Conservation (phyloP, 768 basidiomycete genomes). For the Phylloporus rhodoxanthus region DNA sequence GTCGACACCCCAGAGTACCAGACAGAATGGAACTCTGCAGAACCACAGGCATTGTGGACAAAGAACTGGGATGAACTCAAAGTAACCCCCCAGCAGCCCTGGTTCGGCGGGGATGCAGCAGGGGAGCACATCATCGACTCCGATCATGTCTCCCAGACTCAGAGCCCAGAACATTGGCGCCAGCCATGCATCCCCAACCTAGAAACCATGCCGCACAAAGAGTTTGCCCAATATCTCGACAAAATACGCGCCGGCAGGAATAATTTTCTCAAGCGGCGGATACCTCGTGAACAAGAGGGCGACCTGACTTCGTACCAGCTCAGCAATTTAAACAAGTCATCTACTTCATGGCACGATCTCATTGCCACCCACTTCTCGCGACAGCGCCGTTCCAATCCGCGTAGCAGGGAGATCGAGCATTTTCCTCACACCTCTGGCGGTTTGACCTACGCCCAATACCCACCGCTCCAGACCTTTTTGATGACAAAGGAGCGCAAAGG, state of each 20-base stretch:
- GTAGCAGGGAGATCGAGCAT: constrained; percentile 44
- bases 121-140: constrained; percentile 23
- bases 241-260: constrained; percentile 52
- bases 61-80: constrained; percentile 58
- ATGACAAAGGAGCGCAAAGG: constrained; percentile 52
- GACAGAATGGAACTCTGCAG: constrained; percentile 70
- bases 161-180: constrained; percentile 18
- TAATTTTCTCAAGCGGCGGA: constrained; percentile 44
- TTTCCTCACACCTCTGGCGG: constrained; percentile 62
- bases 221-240: constrained; percentile 57
- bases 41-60: constrained; percentile 62
- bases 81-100: constrained; percentile 11
- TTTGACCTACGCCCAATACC: constrained; percentile 52
- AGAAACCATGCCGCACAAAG: constrained; percentile 49
- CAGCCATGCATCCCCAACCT: constrained; percentile 44
- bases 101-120: constrained; percentile 10
- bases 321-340: constrained; percentile 15
- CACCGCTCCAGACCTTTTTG: constrained; percentile 49
- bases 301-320: constrained; percentile 26
- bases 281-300: constrained; percentile 12
- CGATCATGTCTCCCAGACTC: constrained; percentile 19
- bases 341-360: constrained; percentile 24
- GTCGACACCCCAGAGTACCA: constrained; percentile 72
- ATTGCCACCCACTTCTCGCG: constrained; percentile 17
- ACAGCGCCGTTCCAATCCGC: constrained; percentile 20